Percentiles rank a stretch among this genome's conserved stretches.
phyloP scores from a whole-genome alignment of 2,329 filamentous ascomycete species.

The Calycina herbarum region DNA sequence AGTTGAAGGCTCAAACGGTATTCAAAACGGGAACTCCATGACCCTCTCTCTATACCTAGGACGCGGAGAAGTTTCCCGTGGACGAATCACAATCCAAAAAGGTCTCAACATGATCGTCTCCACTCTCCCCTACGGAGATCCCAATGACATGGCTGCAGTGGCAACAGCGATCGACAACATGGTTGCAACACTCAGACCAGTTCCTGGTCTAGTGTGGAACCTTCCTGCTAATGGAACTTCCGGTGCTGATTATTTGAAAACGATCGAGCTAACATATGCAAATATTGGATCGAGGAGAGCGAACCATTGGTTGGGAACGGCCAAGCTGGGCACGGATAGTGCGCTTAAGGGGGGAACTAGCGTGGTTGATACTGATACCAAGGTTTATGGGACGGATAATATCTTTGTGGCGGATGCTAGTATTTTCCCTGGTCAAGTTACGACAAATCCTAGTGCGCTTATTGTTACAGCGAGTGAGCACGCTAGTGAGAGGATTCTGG shows the following conservation, averaged over 20 bases:
- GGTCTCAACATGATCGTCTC: constrained; percentile 60
- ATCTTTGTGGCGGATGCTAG: constrained; percentile 65
- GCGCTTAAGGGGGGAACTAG: constrained; percentile 49
- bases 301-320: constrained; percentile 40
- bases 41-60: constrained; percentile 61
- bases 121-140: constrained; percentile 49
- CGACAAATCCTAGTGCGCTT: constrained; percentile 65
- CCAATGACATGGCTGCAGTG: constrained; percentile 61
- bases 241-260: constrained; percentile 56
- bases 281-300: constrained; percentile 31
- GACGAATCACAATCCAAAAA: constrained; percentile 59
- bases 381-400: constrained; percentile 66
- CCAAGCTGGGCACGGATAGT: constrained; percentile 52
- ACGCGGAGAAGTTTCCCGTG: constrained; percentile 59
- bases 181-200: constrained; percentile 52
- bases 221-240: constrained; percentile 53
- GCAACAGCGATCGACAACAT: constrained; percentile 63
- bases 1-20: constrained; percentile 47
- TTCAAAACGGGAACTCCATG: constrained; percentile 23
- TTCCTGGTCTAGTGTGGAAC: constrained; percentile 56
- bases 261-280: constrained; percentile 32
- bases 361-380: constrained; percentile 61
- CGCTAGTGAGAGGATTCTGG: constrained; percentile 37
- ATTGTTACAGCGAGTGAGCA: constrained; percentile 62
- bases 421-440: constrained; percentile 66